Evolutionary conservation across 257 asterid genomes (phyloP).

Genomic region (Nicotiana undulata): DNA sequence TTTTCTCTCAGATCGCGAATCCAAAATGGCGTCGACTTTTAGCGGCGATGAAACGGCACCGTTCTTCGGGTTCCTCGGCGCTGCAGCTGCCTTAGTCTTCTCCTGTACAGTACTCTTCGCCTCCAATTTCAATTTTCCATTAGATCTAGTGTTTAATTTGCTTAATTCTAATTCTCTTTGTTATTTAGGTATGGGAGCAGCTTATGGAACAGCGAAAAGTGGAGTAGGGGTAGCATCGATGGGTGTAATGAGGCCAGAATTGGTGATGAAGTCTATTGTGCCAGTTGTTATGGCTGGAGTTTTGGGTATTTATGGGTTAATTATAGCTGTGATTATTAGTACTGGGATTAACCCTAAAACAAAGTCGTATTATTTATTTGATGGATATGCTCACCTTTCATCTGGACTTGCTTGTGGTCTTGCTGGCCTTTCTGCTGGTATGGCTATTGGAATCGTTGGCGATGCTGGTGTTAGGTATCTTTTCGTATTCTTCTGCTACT

Average conservation of each 20-base stretch:
- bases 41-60: conserved; percentile 82
- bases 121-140: background rate
- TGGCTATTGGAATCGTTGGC: conserved; percentile 73
- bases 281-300: conserved; percentile 90
- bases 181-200: conserved; percentile 67
- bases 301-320: conserved; percentile 65
- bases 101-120: conserved; percentile 35
- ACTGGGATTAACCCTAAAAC: conserved; percentile 71
- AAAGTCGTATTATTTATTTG: conserved; percentile 54
- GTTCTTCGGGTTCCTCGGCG: conserved; percentile 78
- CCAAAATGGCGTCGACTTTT: conserved; percentile 46
- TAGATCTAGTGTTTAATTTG: conserved; percentile 21
- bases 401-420: conserved; percentile 70
- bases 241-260: conserved; percentile 79
- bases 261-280: conserved; percentile 75
- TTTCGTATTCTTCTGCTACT: background rate
- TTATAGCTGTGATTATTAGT: conserved; percentile 69
- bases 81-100: conserved; percentile 70
- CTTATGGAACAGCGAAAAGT: conserved; percentile 66
- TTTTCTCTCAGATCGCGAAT: background rate
- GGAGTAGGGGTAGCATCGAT: conserved; percentile 84
- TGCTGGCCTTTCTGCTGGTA: conserved; percentile 77
- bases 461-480: conserved; percentile 64
- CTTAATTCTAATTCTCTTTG: background rate
- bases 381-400: conserved; percentile 63